Conservation (phyloP, 257 asterid genomes). For the Solanum etuberosum region DNA sequence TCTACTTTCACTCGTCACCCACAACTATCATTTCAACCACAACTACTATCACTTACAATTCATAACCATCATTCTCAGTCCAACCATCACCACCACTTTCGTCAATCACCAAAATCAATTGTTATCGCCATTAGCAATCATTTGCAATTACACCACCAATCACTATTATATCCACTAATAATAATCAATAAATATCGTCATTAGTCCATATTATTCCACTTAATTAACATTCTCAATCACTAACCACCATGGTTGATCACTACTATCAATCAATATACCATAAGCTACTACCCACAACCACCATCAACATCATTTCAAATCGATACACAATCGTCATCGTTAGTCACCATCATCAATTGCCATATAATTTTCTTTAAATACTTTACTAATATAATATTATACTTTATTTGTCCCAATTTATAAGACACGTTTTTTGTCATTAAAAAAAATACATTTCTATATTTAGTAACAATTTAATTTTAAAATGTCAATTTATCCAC, state of each 20-base stretch:
- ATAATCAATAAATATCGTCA: no score
- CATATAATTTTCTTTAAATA: no score
- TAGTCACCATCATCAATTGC: neutral
- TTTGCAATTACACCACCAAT: neutral
- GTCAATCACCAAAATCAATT: neutral
- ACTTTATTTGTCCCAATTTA: neutral
- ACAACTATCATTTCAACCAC: no score
- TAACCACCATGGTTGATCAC: neutral
- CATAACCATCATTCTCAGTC: neutral
- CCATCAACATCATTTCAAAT: neutral
- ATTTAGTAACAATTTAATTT: no score
- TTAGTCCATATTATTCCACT: neutral
- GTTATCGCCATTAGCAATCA: neutral
- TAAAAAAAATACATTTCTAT: no score
- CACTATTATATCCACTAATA: neutral
- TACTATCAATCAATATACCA: neutral
- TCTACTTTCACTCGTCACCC: neutral
- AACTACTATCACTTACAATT: no score
- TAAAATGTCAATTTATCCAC: no score
- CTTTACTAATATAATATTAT: neutral
- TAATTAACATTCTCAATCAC: neutral
- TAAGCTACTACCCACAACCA: neutral
- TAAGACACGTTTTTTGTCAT: neutral
- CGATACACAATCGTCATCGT: neutral
- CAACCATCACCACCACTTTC: neutral